A percentile compares a stretch with the other conserved stretches of the same genome.
phyloP scores from a whole-genome alignment of 768 basidiomycete species.

The Tricholoma terreum region DNA sequence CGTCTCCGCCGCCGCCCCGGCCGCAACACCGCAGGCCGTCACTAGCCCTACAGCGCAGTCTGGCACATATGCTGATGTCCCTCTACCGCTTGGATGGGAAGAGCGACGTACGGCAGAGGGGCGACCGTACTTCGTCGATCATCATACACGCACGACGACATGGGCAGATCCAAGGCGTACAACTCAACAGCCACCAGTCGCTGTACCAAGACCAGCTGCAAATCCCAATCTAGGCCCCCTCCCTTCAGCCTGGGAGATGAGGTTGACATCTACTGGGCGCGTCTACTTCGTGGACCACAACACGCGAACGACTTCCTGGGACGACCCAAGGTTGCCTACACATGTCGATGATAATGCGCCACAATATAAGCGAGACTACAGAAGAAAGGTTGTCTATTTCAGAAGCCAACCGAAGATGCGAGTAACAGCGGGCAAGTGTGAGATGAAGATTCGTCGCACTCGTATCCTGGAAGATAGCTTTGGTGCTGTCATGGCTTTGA shows the following conservation, averaged over 20 bases:
- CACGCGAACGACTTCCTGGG: constrained; percentile 87
- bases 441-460: constrained; percentile 76
- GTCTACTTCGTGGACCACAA: constrained; percentile 96
- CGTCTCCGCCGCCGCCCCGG: constrained; percentile 17
- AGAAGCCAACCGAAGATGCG: constrained; percentile 86
- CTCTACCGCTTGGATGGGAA: constrained; percentile 89
- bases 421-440: constrained; percentile 74
- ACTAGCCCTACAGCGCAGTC: constrained; percentile 28
- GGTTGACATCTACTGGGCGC: constrained; percentile 76
- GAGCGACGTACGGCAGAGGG: constrained; percentile 89
- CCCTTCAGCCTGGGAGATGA: constrained; percentile 95
- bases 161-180: constrained; percentile 83
- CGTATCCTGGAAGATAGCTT: constrained; percentile 88
- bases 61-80: constrained; percentile 54
- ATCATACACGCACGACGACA: constrained; percentile 86
- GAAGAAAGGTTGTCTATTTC: constrained; percentile 91
- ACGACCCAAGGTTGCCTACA: constrained; percentile 84
- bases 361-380: constrained; percentile 94
- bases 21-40: constrained; percentile 13
- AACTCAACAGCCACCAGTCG: constrained; percentile 47
- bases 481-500: constrained; percentile 77
- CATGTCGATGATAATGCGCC: constrained; percentile 84
- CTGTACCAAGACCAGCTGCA: constrained; percentile 45
- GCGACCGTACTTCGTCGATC: constrained; percentile 58
- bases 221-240: constrained; percentile 72